A percentile compares a stretch with the other conserved stretches of the same genome.
Evolutionary conservation across 306 rosid species (phyloP).

Genomic region (Medicago ruthenica): DNA sequence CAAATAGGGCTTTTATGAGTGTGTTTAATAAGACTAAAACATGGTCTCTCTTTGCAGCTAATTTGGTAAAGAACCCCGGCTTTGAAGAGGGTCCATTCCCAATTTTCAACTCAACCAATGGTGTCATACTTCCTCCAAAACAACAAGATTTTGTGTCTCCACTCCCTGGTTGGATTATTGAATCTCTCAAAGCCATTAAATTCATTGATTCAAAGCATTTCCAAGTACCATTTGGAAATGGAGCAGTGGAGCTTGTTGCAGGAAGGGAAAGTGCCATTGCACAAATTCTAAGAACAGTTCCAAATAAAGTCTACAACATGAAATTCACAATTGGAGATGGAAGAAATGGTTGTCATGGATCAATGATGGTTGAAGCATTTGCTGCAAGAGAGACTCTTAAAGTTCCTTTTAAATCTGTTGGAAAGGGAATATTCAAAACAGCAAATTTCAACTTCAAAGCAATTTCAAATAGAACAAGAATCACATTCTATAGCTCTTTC

Average conservation of each 20-base stretch:
- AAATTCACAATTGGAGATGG: slow-evolving; percentile 83
- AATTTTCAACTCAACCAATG: slow-evolving; percentile 72
- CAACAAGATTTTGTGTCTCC: slow-evolving; percentile 88
- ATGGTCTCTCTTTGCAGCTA: slow-evolving; percentile 57
- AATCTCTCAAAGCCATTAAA: slow-evolving; percentile 86
- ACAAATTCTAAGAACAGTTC: slow-evolving; percentile 71
- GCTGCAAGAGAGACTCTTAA: slow-evolving; percentile 70
- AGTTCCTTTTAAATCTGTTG: slow-evolving; percentile 71
- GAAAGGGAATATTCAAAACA: slow-evolving; percentile 66
- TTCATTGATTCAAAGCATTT: slow-evolving; percentile 67
- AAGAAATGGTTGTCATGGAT: slow-evolving; percentile 89
- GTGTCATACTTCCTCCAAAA: slow-evolving; percentile 86
- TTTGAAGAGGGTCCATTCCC: slow-evolving; percentile 93
- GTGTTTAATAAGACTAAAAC: neutral
- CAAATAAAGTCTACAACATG: slow-evolving; percentile 65
- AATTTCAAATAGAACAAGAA: slow-evolving; percentile 60
- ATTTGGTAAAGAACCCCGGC: slow-evolving; percentile 75
- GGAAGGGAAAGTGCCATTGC: slow-evolving; percentile 94
- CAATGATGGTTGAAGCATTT: slow-evolving; percentile 93
- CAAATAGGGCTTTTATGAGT: too few species aligned
- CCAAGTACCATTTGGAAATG: slow-evolving; percentile 64
- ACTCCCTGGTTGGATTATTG: slow-evolving; percentile 92
- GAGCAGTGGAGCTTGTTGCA: slow-evolving; percentile 88
- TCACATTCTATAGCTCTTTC: slow-evolving; percentile 83
- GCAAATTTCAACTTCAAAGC: slow-evolving; percentile 75